Evolutionary conservation across 129 eudicot species (phyloP).

Genomic region (Heracleum sosnowskyi): DNA sequence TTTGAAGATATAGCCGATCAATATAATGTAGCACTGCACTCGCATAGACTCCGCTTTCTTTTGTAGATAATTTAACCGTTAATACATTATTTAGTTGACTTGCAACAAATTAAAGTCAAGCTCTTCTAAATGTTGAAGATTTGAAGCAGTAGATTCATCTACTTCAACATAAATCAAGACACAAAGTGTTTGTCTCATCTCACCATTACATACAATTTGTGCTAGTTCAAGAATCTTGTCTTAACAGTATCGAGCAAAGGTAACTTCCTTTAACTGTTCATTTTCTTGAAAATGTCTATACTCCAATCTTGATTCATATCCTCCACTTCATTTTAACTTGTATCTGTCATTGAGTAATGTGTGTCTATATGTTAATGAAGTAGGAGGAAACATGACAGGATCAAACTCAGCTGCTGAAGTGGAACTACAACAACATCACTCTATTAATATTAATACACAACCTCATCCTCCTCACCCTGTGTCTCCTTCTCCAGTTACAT

Average conservation of each 20-base stretch:
- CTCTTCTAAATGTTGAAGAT: no score
- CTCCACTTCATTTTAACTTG: background rate
- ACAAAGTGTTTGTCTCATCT: background rate
- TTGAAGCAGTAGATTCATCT: background rate
- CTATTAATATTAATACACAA: background rate
- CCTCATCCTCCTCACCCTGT: background rate
- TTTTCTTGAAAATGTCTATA: no score
- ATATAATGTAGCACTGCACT: no score
- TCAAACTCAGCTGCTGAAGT: background rate
- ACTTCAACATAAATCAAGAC: background rate
- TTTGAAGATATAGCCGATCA: no score
- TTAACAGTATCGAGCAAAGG: background rate
- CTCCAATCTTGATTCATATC: background rate
- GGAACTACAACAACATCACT: background rate
- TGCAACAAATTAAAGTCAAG: no score
- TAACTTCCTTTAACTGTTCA: no score
- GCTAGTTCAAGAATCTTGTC: background rate
- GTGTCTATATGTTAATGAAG: background rate
- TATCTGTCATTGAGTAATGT: background rate
- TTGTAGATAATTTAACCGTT: no score
- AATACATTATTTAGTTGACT: no score
- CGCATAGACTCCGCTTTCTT: no score
- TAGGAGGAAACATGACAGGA: background rate
- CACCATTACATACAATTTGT: no score
- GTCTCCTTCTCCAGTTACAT: background rate